These are phyloP conservation scores for Clarireedia paspali DNA, from an alignment of 2,329 filamentous ascomycete genomes.

Conservation along the genomic window DNA sequence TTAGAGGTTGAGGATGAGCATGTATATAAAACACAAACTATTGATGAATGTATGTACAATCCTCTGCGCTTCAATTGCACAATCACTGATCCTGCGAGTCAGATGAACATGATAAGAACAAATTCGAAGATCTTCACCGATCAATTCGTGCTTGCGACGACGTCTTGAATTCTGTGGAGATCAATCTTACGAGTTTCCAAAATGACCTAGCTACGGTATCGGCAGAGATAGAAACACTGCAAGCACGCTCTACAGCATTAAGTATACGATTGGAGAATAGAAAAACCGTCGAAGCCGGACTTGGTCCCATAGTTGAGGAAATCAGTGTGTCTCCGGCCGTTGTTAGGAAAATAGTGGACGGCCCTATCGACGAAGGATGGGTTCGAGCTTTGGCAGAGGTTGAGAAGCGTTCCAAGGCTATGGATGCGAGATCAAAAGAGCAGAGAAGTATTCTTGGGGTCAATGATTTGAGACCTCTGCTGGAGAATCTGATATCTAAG, in stretches of 20 bases:
- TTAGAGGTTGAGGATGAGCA: constrained; percentile 10
- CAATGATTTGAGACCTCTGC: constrained; percentile 74
- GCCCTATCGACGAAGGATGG: constrained; percentile 85
- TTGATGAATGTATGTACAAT: constrained; percentile 61
- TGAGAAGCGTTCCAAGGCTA: constrained; percentile 65
- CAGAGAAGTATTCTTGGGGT: constrained; percentile 64
- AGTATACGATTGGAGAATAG: constrained; percentile 84
- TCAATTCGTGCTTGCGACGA: constrained; percentile 90
- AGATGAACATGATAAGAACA: constrained; percentile 75
- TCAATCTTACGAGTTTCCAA: constrained; percentile 86
- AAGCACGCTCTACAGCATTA: constrained; percentile 74
- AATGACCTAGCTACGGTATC: constrained; percentile 88
- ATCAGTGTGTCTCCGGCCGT: constrained; percentile 79
- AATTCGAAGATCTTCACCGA: constrained; percentile 82
- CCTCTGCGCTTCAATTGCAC: not conserved
- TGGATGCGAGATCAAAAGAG: constrained; percentile 60
- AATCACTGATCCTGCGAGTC: constrained; percentile 12
- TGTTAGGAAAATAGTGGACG: constrained; percentile 79
- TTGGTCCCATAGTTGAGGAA: constrained; percentile 86
- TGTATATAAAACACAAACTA: constrained; percentile 49
- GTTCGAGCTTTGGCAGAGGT: constrained; percentile 75
- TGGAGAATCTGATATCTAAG: constrained; percentile 78
- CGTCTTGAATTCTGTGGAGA: constrained; percentile 86
- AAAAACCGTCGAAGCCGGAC: constrained; percentile 77
- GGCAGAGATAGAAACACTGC: constrained; percentile 88